Evolutionary conservation across 2,329 filamentous ascomycete genomes (phyloP).

Genomic region (Paraphaeosphaeria sporulosa): DNA sequence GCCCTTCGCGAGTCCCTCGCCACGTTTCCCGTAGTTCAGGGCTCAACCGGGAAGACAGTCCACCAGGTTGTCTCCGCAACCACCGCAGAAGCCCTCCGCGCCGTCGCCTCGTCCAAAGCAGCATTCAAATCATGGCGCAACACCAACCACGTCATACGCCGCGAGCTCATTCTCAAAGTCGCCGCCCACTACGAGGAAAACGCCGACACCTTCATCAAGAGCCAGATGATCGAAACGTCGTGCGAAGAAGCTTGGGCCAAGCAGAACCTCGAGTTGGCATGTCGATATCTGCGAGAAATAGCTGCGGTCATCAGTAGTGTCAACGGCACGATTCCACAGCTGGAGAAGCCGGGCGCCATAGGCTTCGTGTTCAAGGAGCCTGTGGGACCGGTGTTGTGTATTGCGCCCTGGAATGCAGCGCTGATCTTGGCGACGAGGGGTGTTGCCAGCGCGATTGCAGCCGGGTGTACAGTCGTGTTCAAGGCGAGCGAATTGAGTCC

Average conservation of each 20-base stretch:
- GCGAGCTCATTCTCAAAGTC: conserved; percentile 36
- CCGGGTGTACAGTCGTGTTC: conserved; percentile 35
- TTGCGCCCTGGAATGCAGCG: conserved; percentile 34
- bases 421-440: conserved; percentile 29
- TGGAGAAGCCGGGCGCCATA: conserved; percentile 36
- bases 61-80: conserved; percentile 35
- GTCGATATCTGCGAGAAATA: conserved; percentile 33
- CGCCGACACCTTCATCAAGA: conserved; percentile 28
- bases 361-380: conserved; percentile 44
- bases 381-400: conserved; percentile 32
- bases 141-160: conserved; percentile 31
- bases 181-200: conserved; percentile 38
- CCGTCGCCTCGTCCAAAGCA: conserved; percentile 34
- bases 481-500: conserved; percentile 35
- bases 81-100: conserved; percentile 23
- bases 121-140: conserved; percentile 42
- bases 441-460: conserved; percentile 34
- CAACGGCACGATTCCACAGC: conserved; percentile 31
- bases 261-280: conserved; percentile 40
- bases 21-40: conserved; percentile 31
- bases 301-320: conserved; percentile 24
- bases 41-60: conserved; percentile 27
- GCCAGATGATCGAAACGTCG: conserved; percentile 41
- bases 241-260: conserved; percentile 50
- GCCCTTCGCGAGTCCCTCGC: conserved; percentile 21